phyloP scores from a whole-genome alignment of 2,329 filamentous ascomycete genomes.

The Claviceps spartinae region DNA sequence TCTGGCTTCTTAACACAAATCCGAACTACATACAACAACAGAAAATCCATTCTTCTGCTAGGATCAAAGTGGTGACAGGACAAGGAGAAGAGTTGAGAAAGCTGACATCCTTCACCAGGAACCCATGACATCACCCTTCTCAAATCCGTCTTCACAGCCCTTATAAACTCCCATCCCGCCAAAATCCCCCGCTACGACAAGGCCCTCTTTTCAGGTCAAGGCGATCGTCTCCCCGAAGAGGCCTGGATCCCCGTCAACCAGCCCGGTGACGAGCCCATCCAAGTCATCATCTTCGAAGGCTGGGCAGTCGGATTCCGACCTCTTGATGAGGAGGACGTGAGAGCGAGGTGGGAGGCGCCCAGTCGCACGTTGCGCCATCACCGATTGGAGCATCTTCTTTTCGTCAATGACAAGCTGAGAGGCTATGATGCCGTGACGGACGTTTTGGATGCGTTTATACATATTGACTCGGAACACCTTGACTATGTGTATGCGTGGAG shows the following conservation, averaged over 20 bases:
- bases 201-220: constrained; percentile 58
- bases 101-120: constrained; percentile 12
- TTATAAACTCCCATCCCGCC: constrained; percentile 39
- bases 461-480: constrained; percentile 56
- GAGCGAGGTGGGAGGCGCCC: constrained; percentile 36
- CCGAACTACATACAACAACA: no score
- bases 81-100: background rate
- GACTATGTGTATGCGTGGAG: constrained; percentile 77
- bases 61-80: background rate
- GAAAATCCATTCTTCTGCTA: no score
- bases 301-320: constrained; percentile 81
- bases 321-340: constrained; percentile 36
- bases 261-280: constrained; percentile 32
- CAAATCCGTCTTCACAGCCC: constrained; percentile 43
- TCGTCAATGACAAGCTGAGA: constrained; percentile 34
- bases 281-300: constrained; percentile 71
- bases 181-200: constrained; percentile 71
- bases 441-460: constrained; percentile 40
- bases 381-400: constrained; percentile 33
- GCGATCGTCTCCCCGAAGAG: constrained; percentile 53
- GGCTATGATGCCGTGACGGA: constrained; percentile 36
- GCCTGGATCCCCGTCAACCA: constrained; percentile 48
- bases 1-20: background rate
- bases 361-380: constrained; percentile 36
- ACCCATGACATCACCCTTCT: constrained; percentile 65